A percentile compares a stretch with the other conserved stretches of the same genome.
These are phyloP conservation scores for Neoarthrinium moseri DNA, from an alignment of 2,329 filamentous ascomycete genomes.

Conservation along the genomic window DNA sequence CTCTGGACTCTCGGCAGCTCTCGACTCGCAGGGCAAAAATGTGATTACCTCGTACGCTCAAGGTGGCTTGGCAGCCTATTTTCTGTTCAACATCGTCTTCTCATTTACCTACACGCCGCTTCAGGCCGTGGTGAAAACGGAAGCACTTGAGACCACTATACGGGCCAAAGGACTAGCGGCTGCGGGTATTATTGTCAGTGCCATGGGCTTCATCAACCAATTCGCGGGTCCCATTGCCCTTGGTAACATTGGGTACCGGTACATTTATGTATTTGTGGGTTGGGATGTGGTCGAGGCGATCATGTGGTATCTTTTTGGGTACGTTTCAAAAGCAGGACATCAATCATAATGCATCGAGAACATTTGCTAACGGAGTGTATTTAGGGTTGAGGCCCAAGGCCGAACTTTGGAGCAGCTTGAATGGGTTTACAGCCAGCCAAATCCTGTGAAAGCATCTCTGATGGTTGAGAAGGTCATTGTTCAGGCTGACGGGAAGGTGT, in stretches of 20 bases:
- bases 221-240: constrained; percentile 46
- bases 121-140: constrained; percentile 45
- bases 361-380: constrained; percentile 9
- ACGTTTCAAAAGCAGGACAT: too few species aligned
- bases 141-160: constrained; percentile 46
- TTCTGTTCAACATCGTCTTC: constrained; percentile 48
- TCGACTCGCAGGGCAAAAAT: constrained; percentile 28
- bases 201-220: constrained; percentile 47
- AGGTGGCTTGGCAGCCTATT: constrained; percentile 45
- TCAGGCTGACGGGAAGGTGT: constrained; percentile 41
- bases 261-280: constrained; percentile 46
- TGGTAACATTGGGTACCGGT: constrained; percentile 39
- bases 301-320: constrained; percentile 46
- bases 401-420: constrained; percentile 49
- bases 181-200: constrained; percentile 42
- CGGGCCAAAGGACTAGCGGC: constrained; percentile 46
- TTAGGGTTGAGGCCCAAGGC: constrained; percentile 47
- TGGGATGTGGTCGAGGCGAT: constrained; percentile 44
- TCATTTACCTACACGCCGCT: constrained; percentile 50
- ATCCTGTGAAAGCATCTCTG: constrained; percentile 48
- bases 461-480: constrained; percentile 50
- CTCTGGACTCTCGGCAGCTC: constrained; percentile 39
- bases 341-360: background rate
- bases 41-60: constrained; percentile 36
- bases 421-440: constrained; percentile 48